phyloP scores from a whole-genome alignment of 768 basidiomycete genomes.

The Boletus reticuloceps region DNA sequence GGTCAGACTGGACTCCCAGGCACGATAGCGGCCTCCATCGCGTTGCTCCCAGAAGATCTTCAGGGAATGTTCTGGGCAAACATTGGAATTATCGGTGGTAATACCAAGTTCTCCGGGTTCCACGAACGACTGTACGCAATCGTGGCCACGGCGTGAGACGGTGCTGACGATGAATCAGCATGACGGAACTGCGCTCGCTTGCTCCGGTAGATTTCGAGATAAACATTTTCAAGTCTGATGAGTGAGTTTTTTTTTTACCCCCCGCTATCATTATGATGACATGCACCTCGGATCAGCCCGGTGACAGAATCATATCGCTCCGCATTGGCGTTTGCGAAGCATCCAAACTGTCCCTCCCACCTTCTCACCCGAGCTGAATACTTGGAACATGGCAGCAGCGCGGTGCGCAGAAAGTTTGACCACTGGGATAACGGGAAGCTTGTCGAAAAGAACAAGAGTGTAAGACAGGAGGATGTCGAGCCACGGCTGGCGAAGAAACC shows the following conservation, averaged over 20 bases:
- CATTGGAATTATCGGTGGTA: constrained; percentile 88
- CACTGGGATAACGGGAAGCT: constrained; percentile 46
- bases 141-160: constrained; percentile 8
- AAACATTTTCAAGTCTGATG: constrained; percentile 62
- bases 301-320: constrained; percentile 63
- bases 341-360: constrained; percentile 47
- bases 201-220: constrained; percentile 84
- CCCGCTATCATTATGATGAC: constrained; percentile 14
- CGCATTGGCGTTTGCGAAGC: constrained; percentile 55
- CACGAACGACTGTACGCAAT: constrained; percentile 67
- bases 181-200: constrained; percentile 69
- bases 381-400: constrained; percentile 74
- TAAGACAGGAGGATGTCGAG: constrained; percentile 21
- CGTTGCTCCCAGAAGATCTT: constrained; percentile 70
- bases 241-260: constrained; percentile 50
- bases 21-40: constrained; percentile 74
- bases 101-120: constrained; percentile 72
- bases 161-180: constrained; percentile 40
- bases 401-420: constrained; percentile 71
- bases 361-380: constrained; percentile 82
- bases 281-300: constrained; percentile 43
- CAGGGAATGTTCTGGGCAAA: constrained; percentile 96
- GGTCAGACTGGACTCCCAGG: constrained; percentile 78
- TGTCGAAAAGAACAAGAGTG: constrained; percentile 23
- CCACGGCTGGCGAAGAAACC: constrained; percentile 26